Evolutionary conservation across 192 early-diverging fungal genomes (phyloP), one percentile per base, ranked within the genome.

Genomic region (Dissophora ornata): DNA sequence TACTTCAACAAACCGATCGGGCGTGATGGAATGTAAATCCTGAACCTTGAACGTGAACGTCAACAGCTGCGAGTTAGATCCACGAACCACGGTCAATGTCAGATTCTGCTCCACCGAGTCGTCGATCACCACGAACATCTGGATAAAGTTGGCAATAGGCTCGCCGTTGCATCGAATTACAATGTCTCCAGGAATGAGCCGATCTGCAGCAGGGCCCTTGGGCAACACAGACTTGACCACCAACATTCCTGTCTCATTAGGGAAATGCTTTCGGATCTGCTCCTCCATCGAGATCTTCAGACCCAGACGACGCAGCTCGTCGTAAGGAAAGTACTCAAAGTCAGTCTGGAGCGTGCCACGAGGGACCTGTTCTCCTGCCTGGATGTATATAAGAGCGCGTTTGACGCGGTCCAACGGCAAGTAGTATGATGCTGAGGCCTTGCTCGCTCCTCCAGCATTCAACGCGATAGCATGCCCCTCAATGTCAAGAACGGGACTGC

Each of bases 1-100:
- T 41, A 95, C 87, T 55, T 94, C 90, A 1, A 97, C 87, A 80
- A 91, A 94, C 30, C 90, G 83, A 60, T 93, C 88, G 1, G 96
- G 95, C 5, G 95, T 95, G 32, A 94, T 87, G 3, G 81, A 80
- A 61, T 92, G 90, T 56, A 94, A 71, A 65, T 94, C 89, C 69
- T 94, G 86, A 2, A 92, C 88, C 7, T 28, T 41, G 12, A 77
- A 67, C 2, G 44, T 50, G 42, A 77, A 77, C 13, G 50, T 36
- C 9, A 88, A 62, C 26, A 77, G 21, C 40, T 47, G 13, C 8
- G 75, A 53, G n/a, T 70, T 61, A 28, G 85, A 85, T 40, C 86
- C 88, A 30, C 91, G 87, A 30, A 80, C 70, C 6, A 93, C 82
- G 0, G 85, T 87, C 21, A 94, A 28, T 0, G 47, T 69, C 13